Evolutionary conservation across 2,329 filamentous ascomycete genomes (phyloP), one percentile per base, ranked within the genome.

Genomic region (Penicillium corylophilum): DNA sequence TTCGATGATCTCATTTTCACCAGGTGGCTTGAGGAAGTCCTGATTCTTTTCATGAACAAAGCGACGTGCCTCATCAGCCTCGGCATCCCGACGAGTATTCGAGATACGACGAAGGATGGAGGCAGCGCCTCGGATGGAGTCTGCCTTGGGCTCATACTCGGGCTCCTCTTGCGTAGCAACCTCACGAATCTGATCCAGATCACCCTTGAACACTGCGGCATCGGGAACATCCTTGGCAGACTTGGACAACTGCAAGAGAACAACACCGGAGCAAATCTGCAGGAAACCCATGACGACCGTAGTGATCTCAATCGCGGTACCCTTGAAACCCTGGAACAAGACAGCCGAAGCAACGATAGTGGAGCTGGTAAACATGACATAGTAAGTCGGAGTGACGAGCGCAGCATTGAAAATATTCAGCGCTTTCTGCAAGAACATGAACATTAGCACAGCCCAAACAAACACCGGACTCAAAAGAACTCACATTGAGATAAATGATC

Each of bases 171-270:
- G 90, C 64, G 96, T 90, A 42, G 90, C 93, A 56, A 97, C 94
- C 26, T 93, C 95, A 28, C 94, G 89, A 48, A 97, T 89, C 77
- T 99, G 93, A 65, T 97, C 89, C 46, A 99, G 81, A 66, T 97
- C 91, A 40, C 93, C 94, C 49, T 86, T 85, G 77, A 99, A 96
- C 35, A 99, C 86, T 28, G 92, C 91, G 0, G 90, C 81, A 68
- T 97, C 94, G 6, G 94, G 94, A 0, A 99, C 93, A 66, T 99
- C 93, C 69, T 97, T 99, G 63, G 94, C 90, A 0, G 93, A 96
- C 70, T 97, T 97, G 46, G 94, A 96, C n/a, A 99, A 82, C 68
- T 99, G 94, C 9, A 99, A 77, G 7, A 99, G 75, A 0, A 97
- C 87, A 5, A 97, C 94, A 1, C 94, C 94, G 0, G 91, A 82